A percentile compares a stretch with the other conserved stretches of the same genome.
Conservation (phyloP, 2,329 filamentous ascomycete genomes). For the Aspergillus sp. region DNA sequence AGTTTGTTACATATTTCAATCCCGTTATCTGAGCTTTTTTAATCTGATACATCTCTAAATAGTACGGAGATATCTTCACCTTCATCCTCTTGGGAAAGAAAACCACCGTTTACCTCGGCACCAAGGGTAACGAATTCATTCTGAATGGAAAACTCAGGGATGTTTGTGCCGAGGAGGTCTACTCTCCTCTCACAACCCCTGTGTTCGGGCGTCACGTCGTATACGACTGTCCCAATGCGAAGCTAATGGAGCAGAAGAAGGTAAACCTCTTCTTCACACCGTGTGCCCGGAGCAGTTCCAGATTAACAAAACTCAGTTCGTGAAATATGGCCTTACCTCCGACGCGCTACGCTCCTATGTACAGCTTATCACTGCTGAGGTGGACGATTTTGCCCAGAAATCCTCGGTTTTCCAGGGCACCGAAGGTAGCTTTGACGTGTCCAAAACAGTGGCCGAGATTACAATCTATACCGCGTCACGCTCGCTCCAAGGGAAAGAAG, state of each 20-base stretch:
- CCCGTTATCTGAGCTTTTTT: not conserved
- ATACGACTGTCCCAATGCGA: conserved; percentile 86
- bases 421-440: conserved; percentile 69
- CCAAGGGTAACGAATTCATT: conserved; percentile 86
- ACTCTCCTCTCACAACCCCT: conserved; percentile 69
- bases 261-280: conserved; percentile 45
- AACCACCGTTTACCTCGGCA: conserved; percentile 81
- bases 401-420: conserved; percentile 66
- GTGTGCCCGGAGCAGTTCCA: conserved; percentile 8
- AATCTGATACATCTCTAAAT: conserved; percentile 1
- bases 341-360: conserved; percentile 70
- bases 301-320: conserved; percentile 46
- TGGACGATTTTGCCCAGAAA: conserved; percentile 69
- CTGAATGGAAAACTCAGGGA: conserved; percentile 89
- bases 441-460: conserved; percentile 76
- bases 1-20: conserved; percentile 48
- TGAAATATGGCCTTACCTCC: conserved; percentile 64
- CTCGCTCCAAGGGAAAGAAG: conserved; percentile 79
- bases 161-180: conserved; percentile 87
- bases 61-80: conserved; percentile 90
- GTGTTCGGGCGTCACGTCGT: conserved; percentile 83
- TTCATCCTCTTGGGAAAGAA: conserved; percentile 85
- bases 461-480: conserved; percentile 89
- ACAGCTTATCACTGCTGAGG: conserved; percentile 73
- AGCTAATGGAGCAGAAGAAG: conserved; percentile 97